Base-by-base conservation (phyloP, 768 basidiomycete species). In the Suillus paluster region DNA sequence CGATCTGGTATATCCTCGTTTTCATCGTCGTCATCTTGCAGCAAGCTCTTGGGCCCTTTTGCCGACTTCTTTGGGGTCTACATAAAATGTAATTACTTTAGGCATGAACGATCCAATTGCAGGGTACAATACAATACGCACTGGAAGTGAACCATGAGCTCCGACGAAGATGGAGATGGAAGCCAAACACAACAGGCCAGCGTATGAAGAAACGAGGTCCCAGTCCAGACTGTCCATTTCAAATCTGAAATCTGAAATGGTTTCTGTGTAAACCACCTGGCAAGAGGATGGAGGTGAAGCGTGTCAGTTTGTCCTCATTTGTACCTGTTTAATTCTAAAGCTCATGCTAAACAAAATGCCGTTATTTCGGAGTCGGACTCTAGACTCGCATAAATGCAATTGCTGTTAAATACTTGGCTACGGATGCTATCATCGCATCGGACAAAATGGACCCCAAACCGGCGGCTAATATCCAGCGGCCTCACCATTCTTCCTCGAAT, bases 401-500 rank as follows among this genome's bases (percentile, higher is more conserved):
- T 15, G 27, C 15, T 15, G 27, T 27, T 10, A 10, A 17, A 23
- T 58, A 42, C 55, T 19, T 39, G 21, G 39, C 15, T 45, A 52
- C 36, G 7, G 33, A 25, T 15, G 36, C 23, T 48, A 33, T 14
- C 19, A 23, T 15, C 17, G 11, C 21, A 5, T 34, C 41, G 21
- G 9, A 12, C 57, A 1, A n/a, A n/a, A 34, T n/a, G 21, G 39
- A 58, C n/a, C 42, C 9, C 19, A n/a, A 17, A 34, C 30, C 17
- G 8, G 34, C 10, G 10, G 44, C 75, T 70, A 94, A 76, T 95
- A 96, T 4, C 91, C 95, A 52, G 91, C 87, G 5, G 95, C 92
- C 45, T 95, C 83, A n/a, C 95, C 95, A 65, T 94, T 91, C 80
- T 96, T 97, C 71, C 95, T 84, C 21, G 92, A 94, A 75, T 97